Base-by-base conservation (phyloP, 805 yeast species). In the Jamesozyma rosinii region DNA sequence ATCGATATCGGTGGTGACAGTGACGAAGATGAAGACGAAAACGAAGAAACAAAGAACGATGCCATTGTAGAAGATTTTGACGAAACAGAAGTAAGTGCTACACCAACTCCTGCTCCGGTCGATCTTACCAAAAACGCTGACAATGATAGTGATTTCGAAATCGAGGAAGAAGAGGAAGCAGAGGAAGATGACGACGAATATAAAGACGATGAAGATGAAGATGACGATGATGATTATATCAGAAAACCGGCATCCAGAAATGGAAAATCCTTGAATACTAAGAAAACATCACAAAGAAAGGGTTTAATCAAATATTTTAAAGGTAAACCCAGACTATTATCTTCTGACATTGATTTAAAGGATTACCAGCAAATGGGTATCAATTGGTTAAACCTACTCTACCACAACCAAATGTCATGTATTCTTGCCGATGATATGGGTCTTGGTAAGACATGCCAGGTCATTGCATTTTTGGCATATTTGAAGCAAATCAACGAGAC, bases 351-450 rank as follows among this genome's bases (percentile, higher is more conserved):
- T 15, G 75, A 75, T 33, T 69, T 92, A 53, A 92, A 90, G 56
- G 80, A 77, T 56, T 92, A 92, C 63, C 99, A 92, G 67, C 92
- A 88, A 53, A 95, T 89, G n/a, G 99, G 99, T 37, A 67, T 92
- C 41, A 92, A 92, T 61, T 92, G 99, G 99, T 69, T 92, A 43
- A 73, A 80, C 48, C 63, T 90, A 43, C 69, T 92, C 26, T 92
- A 90, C 61, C 77, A 76, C 45, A 78, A 83, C 57, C 73, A 78
- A 15, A 70, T 92, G 44, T 87, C 96, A 5, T 89, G 98, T 66
- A 92, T 92, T 44, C 69, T 92, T 39, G 99, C 98, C 0, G 99
- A 92, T 66, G 99, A 92, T 61, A 92, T 92, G 99, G 99, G 95
- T 4, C 70, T 92, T 39, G 99, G 99, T 46, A 92, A 92, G 60